A percentile compares a stretch with the other conserved stretches of the same genome.
Conservation (phyloP, 2,329 filamentous ascomycete genomes). For the Diaporthe vaccinii region DNA sequence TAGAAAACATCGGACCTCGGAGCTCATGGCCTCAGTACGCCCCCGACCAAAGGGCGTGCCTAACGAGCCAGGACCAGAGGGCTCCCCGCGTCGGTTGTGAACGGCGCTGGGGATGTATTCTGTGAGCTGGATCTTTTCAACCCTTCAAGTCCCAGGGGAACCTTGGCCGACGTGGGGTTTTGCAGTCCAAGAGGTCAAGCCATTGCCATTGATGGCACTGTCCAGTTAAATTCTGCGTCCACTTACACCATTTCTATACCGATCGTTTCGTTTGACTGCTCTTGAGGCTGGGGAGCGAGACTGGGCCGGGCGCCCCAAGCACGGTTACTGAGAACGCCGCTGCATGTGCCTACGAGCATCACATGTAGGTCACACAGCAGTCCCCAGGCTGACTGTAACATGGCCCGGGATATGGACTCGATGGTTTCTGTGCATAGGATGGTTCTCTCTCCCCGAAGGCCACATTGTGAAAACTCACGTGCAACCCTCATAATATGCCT, state of each 20-base stretch:
- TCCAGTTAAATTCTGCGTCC: background rate
- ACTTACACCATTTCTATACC: background rate
- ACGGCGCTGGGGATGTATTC: background rate
- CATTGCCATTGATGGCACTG: background rate
- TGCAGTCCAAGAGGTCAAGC: background rate
- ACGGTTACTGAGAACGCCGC: background rate
- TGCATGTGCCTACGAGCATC: too few species aligned
- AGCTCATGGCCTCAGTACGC: too few species aligned
- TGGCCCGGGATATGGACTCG: background rate
- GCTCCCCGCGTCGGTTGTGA: background rate
- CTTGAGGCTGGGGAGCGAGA: background rate
- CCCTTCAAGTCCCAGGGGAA: background rate
- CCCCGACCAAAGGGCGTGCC: background rate
- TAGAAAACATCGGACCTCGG: too few species aligned
- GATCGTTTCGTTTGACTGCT: background rate
- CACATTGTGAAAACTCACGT: background rate
- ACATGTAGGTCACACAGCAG: background rate
- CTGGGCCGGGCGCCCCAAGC: background rate
- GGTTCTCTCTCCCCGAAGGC: background rate
- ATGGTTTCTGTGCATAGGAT: background rate
- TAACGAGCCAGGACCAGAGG: background rate
- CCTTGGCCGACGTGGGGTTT: background rate
- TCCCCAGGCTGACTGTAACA: background rate
- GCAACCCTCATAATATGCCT: background rate
- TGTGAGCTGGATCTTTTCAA: background rate